These are phyloP conservation scores for Cyphellophora attinorum DNA, from an alignment of 2,329 filamentous ascomycete species.

Conservation along the genomic window DNA sequence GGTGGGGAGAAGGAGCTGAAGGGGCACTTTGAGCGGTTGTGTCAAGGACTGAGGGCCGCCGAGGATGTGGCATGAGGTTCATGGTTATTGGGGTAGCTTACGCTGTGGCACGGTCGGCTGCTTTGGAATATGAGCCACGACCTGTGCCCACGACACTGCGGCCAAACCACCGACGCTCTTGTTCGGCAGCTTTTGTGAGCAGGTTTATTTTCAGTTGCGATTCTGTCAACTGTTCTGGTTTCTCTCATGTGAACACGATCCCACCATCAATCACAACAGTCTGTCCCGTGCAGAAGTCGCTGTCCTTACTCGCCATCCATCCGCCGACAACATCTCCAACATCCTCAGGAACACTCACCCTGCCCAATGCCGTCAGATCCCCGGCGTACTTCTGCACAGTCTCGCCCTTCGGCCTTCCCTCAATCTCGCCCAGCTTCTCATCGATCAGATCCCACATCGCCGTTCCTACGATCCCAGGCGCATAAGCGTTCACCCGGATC, in stretches of 20 bases:
- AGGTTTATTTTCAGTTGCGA: too few species aligned
- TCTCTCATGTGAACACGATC: slow-evolving; percentile 33
- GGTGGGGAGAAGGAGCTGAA: background rate
- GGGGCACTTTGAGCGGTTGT: background rate
- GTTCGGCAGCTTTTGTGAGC: too few species aligned
- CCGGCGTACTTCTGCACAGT: slow-evolving; percentile 46
- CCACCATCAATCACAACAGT: slow-evolving; percentile 54
- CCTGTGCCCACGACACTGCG: too few species aligned
- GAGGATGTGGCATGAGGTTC: too few species aligned
- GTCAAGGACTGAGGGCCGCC: background rate
- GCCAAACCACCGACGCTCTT: too few species aligned
- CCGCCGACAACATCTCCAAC: slow-evolving; percentile 51
- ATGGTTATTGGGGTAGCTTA: too few species aligned
- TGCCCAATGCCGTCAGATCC: slow-evolving; percentile 47
- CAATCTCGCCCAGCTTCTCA: slow-evolving; percentile 44
- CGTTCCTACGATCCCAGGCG: slow-evolving; percentile 58
- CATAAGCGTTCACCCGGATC: slow-evolving; percentile 60
- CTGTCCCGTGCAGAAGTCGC: slow-evolving; percentile 57
- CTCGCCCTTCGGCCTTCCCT: slow-evolving; percentile 41
- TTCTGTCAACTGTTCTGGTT: too few species aligned
- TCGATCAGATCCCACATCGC: slow-evolving; percentile 63
- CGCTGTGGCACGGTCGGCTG: too few species aligned
- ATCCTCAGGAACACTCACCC: slow-evolving; percentile 53
- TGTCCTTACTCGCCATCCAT: slow-evolving; percentile 50
- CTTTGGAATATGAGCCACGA: too few species aligned